Percentiles rank a stretch among this genome's conserved stretches.
Evolutionary conservation across 2,329 filamentous ascomycete species (phyloP).

Genomic region (Diaporthe ampelina): DNA sequence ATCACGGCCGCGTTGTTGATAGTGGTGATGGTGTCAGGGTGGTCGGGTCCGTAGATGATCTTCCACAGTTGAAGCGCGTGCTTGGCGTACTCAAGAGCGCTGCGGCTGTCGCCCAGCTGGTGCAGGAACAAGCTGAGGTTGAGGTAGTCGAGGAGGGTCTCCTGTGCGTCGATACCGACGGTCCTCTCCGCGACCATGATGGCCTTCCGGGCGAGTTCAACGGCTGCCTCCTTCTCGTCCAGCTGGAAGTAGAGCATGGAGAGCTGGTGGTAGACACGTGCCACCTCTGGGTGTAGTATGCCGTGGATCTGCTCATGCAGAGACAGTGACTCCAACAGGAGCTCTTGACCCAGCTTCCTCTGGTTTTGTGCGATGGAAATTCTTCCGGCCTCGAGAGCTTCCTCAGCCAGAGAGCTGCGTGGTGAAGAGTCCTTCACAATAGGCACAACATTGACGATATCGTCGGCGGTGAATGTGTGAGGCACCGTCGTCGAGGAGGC

Average conservation of each 20-base stretch:
- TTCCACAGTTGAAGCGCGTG: constrained; percentile 97
- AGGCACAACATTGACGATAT: constrained; percentile 93
- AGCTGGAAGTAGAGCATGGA: constrained; percentile 97
- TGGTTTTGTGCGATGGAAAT: constrained; percentile 97
- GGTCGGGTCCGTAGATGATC: constrained; percentile 92
- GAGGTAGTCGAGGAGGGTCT: constrained; percentile 95
- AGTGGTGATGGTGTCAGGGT: constrained; percentile 98
- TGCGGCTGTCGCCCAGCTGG: constrained; percentile 88
- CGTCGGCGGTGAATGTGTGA: constrained; percentile 83
- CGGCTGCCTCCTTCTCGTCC: constrained; percentile 96
- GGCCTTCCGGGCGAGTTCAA: constrained; percentile 95
- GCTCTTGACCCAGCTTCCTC: constrained; percentile 94
- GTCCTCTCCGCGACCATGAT: constrained; percentile 97
- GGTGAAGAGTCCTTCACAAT: constrained; percentile 95
- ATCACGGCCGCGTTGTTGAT: constrained; percentile 99
- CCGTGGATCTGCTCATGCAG: constrained; percentile 99
- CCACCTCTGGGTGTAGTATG: constrained; percentile 95
- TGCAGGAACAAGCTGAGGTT: constrained; percentile 96
- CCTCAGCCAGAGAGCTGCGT: constrained; percentile 90
- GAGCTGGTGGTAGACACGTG: constrained; percentile 92
- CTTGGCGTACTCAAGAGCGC: constrained; percentile 88
- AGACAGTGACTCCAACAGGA: constrained; percentile 94
- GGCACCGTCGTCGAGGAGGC: constrained; percentile 57
- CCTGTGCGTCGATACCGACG: constrained; percentile 90
- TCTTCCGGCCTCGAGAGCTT: constrained; percentile 93